Evolutionary conservation across 805 yeast genomes (phyloP), one percentile per base, ranked within the genome.

Genomic region (Ogataea nakhonphanomensis): DNA sequence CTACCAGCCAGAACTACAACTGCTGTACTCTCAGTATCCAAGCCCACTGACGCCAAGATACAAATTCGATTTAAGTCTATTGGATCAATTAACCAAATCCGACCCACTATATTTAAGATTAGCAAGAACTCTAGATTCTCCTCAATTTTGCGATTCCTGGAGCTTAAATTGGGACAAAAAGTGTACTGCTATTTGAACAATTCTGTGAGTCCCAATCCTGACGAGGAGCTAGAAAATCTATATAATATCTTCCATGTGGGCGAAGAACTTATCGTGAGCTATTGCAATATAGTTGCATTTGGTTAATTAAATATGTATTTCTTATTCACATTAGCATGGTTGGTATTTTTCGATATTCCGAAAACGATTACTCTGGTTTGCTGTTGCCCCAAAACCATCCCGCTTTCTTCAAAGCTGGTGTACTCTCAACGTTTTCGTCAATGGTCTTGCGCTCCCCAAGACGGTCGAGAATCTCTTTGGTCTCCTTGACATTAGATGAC

Each of bases 41-140:
- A 41, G 22, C 46, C 49, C 1, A 36, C 48, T 8, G 39, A 27
- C 7, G 26, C 35, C 10, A 73, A 70, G 49, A 60, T 78, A 11
- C 68, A 74, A 1, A 61, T 79, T 7, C 58, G 85, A 25, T 76
- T 81, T 51, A 76, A 72, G 45, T 73, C 86, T 2, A 74, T 81
- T 25, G 86, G 86, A 0, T 71, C 83, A 0, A 44, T 58, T 7
- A 67, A 78, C 0, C 72, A 74, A 1, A 61, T 81, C 3, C 61
- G 54, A 1, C 84, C 84, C 0, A 61, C 66, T 2, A 65, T 74
- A 1, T 78, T 74, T 53, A 71, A 68, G 43, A 74, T 76, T 2
- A 68, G 77, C 10, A 55, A 67, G 15, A 61, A 64, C 23, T 79
- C 73, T 43, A 69, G 69, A 5, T 69, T 75, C 35, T 62, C 71